Conservation (phyloP, 805 yeast genomes). For the Candida sphagnicola region DNA sequence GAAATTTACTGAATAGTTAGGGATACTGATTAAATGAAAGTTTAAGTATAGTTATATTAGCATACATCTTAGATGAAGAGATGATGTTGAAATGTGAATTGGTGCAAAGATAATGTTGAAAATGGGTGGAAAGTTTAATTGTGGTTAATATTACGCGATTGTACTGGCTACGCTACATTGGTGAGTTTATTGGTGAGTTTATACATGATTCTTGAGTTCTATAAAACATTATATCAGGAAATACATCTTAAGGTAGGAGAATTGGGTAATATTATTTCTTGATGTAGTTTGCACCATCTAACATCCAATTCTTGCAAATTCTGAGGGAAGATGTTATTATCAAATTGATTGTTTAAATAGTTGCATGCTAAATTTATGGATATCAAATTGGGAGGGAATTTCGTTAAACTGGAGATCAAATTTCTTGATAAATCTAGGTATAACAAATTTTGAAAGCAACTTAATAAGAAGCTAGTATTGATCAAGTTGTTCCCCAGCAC, state of each 20-base stretch:
- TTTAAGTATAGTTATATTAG: too few species aligned
- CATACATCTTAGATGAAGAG: too few species aligned
- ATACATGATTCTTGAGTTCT: too few species aligned
- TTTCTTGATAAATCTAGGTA: conserved; percentile 24
- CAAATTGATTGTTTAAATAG: conserved; percentile 9
- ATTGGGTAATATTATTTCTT: not conserved
- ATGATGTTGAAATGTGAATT: too few species aligned
- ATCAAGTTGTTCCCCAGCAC: conserved; percentile 24
- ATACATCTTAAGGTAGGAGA: not conserved
- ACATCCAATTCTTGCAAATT: conserved; percentile 10
- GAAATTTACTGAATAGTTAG: too few species aligned
- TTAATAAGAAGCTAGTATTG: conserved; percentile 6
- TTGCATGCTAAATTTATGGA: conserved; percentile 20
- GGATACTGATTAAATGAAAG: too few species aligned
- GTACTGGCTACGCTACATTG: too few species aligned
- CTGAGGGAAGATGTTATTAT: conserved; percentile 9
- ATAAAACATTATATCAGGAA: too few species aligned
- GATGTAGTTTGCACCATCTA: conserved; percentile 11
- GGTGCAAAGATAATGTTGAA: too few species aligned
- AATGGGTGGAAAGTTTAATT: too few species aligned
- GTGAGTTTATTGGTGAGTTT: too few species aligned
- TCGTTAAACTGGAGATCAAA: conserved; percentile 11
- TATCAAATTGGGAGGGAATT: conserved; percentile 12
- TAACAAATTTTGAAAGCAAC: conserved; percentile 10
- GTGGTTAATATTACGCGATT: too few species aligned